A percentile compares a stretch with the other conserved stretches of the same genome.
Conservation (phyloP, 305 asterid genomes). For the Fraxinus xanthoxyloides region DNA sequence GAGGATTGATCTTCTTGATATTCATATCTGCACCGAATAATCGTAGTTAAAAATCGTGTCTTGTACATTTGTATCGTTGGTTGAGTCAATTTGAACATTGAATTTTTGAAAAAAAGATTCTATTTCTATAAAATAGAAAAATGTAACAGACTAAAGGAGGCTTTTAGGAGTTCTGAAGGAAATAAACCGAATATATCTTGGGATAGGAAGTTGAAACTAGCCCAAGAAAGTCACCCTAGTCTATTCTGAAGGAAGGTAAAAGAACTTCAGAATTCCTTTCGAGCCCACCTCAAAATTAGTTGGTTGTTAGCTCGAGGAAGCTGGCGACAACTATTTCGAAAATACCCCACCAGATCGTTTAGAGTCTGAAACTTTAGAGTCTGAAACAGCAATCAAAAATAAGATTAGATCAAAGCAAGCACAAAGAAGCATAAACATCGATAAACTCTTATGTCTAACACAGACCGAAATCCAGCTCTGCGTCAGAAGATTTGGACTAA, state of each 20-base stretch:
- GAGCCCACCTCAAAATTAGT: constrained; percentile 65
- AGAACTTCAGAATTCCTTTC: not conserved
- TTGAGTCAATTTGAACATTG: not conserved
- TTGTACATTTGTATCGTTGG: not conserved
- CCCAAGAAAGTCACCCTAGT: not conserved
- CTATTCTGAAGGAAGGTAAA: not conserved
- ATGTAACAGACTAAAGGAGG: not conserved
- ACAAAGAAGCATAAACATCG: constrained; percentile 3
- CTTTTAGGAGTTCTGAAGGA: not conserved
- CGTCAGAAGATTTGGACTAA: not conserved
- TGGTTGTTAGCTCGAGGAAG: constrained; percentile 67
- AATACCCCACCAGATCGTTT: constrained; percentile 53
- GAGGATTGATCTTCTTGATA: constrained; percentile 74
- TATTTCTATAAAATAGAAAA: not conserved
- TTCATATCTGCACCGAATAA: constrained; percentile 56
- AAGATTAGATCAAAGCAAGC: constrained; percentile 17
- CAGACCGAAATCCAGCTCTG: not conserved
- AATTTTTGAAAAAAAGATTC: not conserved
- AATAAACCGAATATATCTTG: not conserved
- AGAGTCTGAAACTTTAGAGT: constrained; percentile 78
- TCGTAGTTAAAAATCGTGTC: not conserved
- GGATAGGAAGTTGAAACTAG: not conserved
- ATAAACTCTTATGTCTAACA: not conserved
- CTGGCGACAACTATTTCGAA: constrained; percentile 48
- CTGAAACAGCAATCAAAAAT: too few species aligned